Base-by-base conservation (phyloP, 2,329 filamentous ascomycete species). In the Neurospora sp. region DNA sequence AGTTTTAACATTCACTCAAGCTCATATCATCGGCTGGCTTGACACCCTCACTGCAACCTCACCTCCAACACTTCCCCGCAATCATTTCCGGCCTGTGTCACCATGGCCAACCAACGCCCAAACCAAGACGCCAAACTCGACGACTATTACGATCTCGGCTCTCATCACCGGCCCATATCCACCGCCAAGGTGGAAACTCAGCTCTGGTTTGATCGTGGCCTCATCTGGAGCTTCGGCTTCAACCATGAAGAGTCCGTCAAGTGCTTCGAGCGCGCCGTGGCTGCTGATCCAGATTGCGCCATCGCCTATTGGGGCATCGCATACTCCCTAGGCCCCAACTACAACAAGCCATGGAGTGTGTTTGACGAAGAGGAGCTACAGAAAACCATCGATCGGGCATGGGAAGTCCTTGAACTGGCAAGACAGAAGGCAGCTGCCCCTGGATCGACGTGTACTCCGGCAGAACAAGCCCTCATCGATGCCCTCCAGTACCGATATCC, bases 191-290 rank as follows among this genome's bases (percentile, higher is more conserved):
- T 76, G 3, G 81, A 83, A 66, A 84, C 88, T 1, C 87, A 91
- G 75, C 80, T 74, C 7, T 93, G 91, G 91, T 93, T 92, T 77
- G 83, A 90, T 76, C 87, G 90, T 3, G 91, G 90, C 2, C 80
- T 93, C n/a, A 82, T 89, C 28, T 93, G 91, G 91, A 85, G 83
- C 62, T 93, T 91, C 77, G 89, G 83, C 28, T 94, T 94, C 81
- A 93, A 93, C 76, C 91, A 93, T 76, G 89, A 90, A 73, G 91
- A 93, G 77, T 86, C 90, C 0, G 84, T 84, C 4, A 80, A 79
- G 52, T 92, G 90, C 79, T 92, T 92, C 74, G 81, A 88, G 74
- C 80, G 81, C 9, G 89, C 88, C n/a, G 84, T 87, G 39, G 77
- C 78, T 1, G 76, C 81, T 66, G 90, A 92, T 72, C 72, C 79